Conservation (phyloP, 1,139 yeast genomes). For the Debaryomyces robertsiae region DNA sequence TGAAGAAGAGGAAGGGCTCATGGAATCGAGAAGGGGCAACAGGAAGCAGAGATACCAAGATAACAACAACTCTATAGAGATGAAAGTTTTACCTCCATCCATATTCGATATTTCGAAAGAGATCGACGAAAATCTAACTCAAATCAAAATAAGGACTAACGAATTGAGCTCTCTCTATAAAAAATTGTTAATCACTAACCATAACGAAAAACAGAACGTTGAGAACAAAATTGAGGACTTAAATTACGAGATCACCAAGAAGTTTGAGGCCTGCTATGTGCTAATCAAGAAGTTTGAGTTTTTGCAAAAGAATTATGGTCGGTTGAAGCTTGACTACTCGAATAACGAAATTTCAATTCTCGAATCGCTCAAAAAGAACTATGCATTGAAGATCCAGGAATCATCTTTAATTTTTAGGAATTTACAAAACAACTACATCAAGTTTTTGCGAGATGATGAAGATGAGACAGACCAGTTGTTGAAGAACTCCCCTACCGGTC, state of each 20-base stretch:
- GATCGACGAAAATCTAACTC: constrained; percentile 61
- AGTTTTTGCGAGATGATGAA: constrained; percentile 71
- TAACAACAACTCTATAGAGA: constrained; percentile 37
- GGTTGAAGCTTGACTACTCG: constrained; percentile 38
- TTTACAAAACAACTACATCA: constrained; percentile 85
- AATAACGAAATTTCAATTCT: constrained; percentile 64
- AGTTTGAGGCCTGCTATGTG: constrained; percentile 75
- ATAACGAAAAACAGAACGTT: constrained; percentile 70
- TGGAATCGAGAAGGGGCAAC: constrained; percentile 27
- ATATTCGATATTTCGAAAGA: constrained; percentile 75
- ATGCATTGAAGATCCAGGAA: constrained; percentile 84
- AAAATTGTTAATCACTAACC: constrained; percentile 82
- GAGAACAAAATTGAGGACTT: constrained; percentile 72
- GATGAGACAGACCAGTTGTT: constrained; percentile 40
- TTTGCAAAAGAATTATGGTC: constrained; percentile 41
- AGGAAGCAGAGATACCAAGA: constrained; percentile 12
- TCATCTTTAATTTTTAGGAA: constrained; percentile 77
- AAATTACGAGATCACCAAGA: constrained; percentile 71
- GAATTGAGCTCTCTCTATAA: constrained; percentile 71
- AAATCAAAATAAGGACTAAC: constrained; percentile 52
- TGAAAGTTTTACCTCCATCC: constrained; percentile 69
- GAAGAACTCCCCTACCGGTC: constrained; percentile 15
- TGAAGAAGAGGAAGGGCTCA: constrained; percentile 61
- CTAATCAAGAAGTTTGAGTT: constrained; percentile 69
- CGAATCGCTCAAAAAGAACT: constrained; percentile 76